phyloP scores from a whole-genome alignment of 106 monocot species.

The Dendrobium huoshanense region DNA sequence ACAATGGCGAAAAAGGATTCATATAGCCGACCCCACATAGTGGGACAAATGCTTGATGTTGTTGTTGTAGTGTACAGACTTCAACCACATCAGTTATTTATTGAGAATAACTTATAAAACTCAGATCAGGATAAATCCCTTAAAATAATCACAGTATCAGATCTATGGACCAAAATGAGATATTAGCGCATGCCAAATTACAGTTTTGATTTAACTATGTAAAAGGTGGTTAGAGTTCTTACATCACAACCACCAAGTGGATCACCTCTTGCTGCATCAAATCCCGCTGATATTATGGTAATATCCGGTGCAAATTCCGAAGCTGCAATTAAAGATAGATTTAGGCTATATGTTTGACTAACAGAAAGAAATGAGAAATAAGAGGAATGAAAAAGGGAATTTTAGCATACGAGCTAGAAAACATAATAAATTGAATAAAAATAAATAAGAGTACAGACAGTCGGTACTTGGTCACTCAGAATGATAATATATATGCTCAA shows the following conservation, averaged over 20 bases:
- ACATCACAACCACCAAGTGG: slow-evolving; percentile 96
- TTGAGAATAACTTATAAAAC: slow-evolving; percentile 1
- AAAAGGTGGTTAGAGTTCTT: slow-evolving; percentile 14
- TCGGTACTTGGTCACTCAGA: not conserved
- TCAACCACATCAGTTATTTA: not conserved
- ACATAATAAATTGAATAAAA: not conserved
- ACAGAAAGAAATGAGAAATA: not conserved
- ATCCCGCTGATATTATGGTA: slow-evolving; percentile 94
- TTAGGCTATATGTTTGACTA: not conserved
- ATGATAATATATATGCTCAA: not conserved
- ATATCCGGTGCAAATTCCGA: slow-evolving; percentile 74
- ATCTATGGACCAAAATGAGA: not conserved
- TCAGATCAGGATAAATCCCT: not conserved
- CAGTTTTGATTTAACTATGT: not conserved
- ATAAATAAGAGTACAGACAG: not conserved
- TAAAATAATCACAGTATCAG: not conserved
- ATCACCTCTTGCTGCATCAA: slow-evolving; percentile 97
- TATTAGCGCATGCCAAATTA: slow-evolving; percentile 3
- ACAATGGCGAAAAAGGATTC: no score
- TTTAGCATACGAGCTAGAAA: not conserved
- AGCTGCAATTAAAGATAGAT: slow-evolving; percentile 41
- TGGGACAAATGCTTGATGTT: no score
- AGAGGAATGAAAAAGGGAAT: not conserved
- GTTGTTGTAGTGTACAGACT: not conserved
- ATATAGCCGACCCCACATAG: no score